Conservation (phyloP, 257 asterid genomes). For the Eustoma russellianum region DNA sequence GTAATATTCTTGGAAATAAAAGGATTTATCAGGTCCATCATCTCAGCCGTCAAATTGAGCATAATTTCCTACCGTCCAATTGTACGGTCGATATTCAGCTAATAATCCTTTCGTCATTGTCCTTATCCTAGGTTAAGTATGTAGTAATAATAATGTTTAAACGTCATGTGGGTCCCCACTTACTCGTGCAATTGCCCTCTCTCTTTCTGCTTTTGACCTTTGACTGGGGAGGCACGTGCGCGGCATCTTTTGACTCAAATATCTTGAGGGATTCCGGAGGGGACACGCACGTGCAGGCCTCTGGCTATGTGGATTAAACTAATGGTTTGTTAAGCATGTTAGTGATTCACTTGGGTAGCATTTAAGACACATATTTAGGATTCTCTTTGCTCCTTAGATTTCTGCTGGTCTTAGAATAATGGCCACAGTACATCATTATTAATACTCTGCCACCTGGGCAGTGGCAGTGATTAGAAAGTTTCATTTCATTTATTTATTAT, state of each 20-base stretch:
- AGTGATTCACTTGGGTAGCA: background rate
- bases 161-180: slow-evolving; percentile 11
- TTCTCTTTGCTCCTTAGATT: background rate
- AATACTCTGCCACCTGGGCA: background rate
- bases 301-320: slow-evolving; percentile 3
- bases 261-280: slow-evolving; percentile 39
- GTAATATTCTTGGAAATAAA: no score
- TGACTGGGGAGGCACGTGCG: slow-evolving; percentile 64
- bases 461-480: no score
- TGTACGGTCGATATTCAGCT: no score
- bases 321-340: slow-evolving; percentile 4
- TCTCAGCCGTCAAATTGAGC: no score
- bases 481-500: no score
- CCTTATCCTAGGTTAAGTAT: slow-evolving; percentile 17
- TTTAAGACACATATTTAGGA: slow-evolving; percentile 1
- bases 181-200: slow-evolving; percentile 41
- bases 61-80: no score
- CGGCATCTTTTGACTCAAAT: slow-evolving; percentile 62
- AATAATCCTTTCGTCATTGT: background rate
- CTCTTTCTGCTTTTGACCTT: slow-evolving; percentile 38
- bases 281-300: slow-evolving; percentile 32
- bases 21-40: no score
- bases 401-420: background rate
- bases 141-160: background rate
- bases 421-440: background rate